phyloP scores from a whole-genome alignment of 2,329 filamentous ascomycete species.

The Xylaria sp. region DNA sequence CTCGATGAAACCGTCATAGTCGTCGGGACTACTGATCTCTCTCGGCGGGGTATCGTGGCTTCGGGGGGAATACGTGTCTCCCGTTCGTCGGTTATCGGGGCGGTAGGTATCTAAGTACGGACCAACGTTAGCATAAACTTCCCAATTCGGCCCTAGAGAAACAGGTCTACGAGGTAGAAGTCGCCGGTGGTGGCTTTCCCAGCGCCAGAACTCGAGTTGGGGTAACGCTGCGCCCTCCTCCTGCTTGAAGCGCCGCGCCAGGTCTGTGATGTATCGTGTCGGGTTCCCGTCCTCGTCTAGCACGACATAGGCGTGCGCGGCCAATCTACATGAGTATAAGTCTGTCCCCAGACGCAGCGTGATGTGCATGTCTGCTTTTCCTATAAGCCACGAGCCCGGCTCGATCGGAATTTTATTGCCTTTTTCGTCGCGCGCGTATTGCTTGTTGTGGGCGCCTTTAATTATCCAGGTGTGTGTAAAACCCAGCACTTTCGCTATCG shows the following conservation, averaged over 20 bases:
- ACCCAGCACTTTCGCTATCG: conserved; percentile 32
- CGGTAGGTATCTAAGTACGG: conserved; percentile 37
- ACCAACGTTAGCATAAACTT: conserved; percentile 34
- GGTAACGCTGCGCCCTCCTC: not conserved
- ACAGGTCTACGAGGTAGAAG: conserved; percentile 9
- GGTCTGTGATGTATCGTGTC: conserved; percentile 24
- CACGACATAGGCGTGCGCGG: conserved; percentile 29
- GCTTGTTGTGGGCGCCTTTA: conserved; percentile 6
- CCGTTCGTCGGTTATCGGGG: conserved; percentile 2
- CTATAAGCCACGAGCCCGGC: not conserved
- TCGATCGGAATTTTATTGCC: conserved; percentile 4
- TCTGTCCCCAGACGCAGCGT: conserved; percentile 30
- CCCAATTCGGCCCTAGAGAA: conserved; percentile 25
- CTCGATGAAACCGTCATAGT: conserved; percentile 2
- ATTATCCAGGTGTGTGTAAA: conserved; percentile 34
- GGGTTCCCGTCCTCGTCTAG: conserved; percentile 23
- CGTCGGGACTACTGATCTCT: not conserved
- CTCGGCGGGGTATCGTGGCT: not conserved
- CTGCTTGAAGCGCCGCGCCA: conserved; percentile 9
- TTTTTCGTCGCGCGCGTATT: conserved; percentile 19
- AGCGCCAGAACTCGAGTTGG: conserved; percentile 33
- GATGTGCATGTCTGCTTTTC: conserved; percentile 35
- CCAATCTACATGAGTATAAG: conserved; percentile 27
- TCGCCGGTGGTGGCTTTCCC: conserved; percentile 6
- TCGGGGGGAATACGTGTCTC: conserved; percentile 20